Percentiles rank a stretch among this genome's conserved stretches.
Evolutionary conservation across 306 rosid genomes (phyloP).

Genomic region (Acacia crassicarpa): DNA sequence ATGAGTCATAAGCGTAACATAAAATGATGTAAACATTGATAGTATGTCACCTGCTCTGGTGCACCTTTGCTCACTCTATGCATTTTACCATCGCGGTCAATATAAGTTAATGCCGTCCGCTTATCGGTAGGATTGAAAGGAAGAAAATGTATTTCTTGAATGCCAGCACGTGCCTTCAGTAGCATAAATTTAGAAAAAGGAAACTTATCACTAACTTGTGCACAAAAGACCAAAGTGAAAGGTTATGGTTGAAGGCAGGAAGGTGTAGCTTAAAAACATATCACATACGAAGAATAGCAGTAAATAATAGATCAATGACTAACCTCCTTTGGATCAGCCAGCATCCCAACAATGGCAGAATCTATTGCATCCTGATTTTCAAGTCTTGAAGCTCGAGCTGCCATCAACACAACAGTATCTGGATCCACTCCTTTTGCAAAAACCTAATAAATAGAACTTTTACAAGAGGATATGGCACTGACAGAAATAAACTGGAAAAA

Average conservation of each 20-base stretch:
- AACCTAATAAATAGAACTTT: constrained; percentile 52
- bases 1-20: constrained; percentile 10
- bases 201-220: constrained; percentile 7
- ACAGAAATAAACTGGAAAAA: constrained; percentile 20
- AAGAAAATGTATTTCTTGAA: constrained; percentile 95
- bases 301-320: constrained; percentile 20
- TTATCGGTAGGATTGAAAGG: constrained; percentile 98
- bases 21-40: background rate
- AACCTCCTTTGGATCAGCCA: constrained; percentile 99
- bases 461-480: constrained; percentile 7
- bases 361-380: constrained; percentile 99
- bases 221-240: background rate
- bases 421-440: constrained; percentile 91
- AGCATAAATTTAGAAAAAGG: constrained; percentile 24
- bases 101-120: constrained; percentile 93
- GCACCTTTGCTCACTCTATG: constrained; percentile 99
- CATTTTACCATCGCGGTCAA: constrained; percentile 83
- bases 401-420: constrained; percentile 92
- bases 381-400: constrained; percentile 90
- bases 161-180: constrained; percentile 85
- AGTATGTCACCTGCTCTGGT: constrained; percentile 83
- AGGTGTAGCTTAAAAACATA: constrained; percentile 21
- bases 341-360: constrained; percentile 90
- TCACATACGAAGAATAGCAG: background rate
- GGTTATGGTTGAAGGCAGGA: background rate